These are phyloP conservation scores for Lactuca saligna DNA, from an alignment of 129 eudicot genomes.

Conservation along the genomic window DNA sequence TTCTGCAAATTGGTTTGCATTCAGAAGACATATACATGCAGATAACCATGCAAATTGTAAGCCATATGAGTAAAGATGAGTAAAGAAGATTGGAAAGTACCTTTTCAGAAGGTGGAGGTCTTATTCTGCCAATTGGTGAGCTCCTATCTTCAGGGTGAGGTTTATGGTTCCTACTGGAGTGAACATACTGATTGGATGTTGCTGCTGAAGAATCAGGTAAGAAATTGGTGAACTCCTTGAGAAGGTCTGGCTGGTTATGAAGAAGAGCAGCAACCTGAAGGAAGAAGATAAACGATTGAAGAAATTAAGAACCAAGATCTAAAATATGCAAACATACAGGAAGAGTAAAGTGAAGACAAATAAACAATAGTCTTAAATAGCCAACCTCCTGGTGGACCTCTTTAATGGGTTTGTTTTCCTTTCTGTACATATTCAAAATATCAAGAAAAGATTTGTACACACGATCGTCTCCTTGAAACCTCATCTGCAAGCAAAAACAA, in stretches of 20 bases:
- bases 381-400: constrained; percentile 84
- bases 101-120: constrained; percentile 48
- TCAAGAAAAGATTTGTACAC: constrained; percentile 86
- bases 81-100: constrained; percentile 27
- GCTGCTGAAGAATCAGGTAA: constrained; percentile 61
- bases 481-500: constrained; percentile 48
- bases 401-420: constrained; percentile 49
- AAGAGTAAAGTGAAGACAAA: neutral
- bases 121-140: constrained; percentile 39
- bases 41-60: no score
- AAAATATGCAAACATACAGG: constrained; percentile 12
- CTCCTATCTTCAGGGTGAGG: constrained; percentile 38
- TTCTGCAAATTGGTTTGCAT: constrained; percentile 39
- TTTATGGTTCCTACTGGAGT: constrained; percentile 42
- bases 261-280: constrained; percentile 87
- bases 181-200: constrained; percentile 36
- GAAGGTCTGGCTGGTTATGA: constrained; percentile 73
- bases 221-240: constrained; percentile 70
- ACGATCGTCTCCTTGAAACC: constrained; percentile 78
- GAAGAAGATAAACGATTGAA: constrained; percentile 12
- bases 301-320: neutral
- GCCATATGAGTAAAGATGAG: no score
- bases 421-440: constrained; percentile 75
- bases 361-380: constrained; percentile 10
- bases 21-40: constrained; percentile 5